A percentile compares a stretch with the other conserved stretches of the same genome.
phyloP scores from a whole-genome alignment of 257 asterid species.

The Penstemon newberryi region DNA sequence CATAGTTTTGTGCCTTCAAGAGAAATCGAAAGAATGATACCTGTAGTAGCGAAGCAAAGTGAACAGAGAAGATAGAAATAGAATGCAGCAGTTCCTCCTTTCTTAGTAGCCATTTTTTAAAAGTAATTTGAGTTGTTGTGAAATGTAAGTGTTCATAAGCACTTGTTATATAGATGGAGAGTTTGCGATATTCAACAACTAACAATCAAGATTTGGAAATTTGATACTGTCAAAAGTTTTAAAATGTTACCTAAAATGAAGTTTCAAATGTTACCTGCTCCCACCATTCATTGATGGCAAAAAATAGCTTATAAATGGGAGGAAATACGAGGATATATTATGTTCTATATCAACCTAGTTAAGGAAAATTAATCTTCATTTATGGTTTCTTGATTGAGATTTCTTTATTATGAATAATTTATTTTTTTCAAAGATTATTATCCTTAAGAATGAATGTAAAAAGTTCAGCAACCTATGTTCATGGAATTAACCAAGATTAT shows the following conservation, averaged over 20 bases:
- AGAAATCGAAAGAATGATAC: background rate
- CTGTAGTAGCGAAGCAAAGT: background rate
- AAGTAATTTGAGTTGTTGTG: background rate
- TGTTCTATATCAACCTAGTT: background rate
- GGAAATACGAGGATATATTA: background rate
- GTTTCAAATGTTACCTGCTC: background rate
- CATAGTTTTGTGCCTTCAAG: background rate
- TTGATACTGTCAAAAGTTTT: background rate
- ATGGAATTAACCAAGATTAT: no score
- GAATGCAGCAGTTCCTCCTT: background rate
- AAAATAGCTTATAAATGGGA: background rate
- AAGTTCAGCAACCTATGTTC: no score
- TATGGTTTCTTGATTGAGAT: background rate
- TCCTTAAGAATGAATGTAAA: no score
- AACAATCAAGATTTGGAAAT: background rate
- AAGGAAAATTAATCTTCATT: background rate
- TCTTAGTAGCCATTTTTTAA: slow-evolving; percentile 20
- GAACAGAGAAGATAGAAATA: slow-evolving; percentile 20
- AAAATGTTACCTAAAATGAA: no score
- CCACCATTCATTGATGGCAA: background rate
- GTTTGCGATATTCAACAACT: no score
- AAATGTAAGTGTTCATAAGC: background rate
- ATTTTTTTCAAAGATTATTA: no score
- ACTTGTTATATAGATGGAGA: slow-evolving; percentile 22
- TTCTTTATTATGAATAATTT: background rate